Conservation (phyloP, 2,329 filamentous ascomycete genomes). For the Thielaviopsis ethacetica region DNA sequence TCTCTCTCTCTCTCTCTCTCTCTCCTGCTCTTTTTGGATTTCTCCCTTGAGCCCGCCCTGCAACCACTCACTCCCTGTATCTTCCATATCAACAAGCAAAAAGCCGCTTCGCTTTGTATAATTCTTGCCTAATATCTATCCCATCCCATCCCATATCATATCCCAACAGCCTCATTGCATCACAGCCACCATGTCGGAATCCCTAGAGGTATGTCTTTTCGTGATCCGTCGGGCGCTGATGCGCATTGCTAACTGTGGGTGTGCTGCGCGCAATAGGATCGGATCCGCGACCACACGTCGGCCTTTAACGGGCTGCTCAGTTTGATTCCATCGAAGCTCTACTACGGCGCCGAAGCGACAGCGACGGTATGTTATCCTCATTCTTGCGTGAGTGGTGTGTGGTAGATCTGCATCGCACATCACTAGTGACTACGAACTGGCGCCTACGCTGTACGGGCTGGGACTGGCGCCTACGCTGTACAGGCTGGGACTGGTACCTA, state of each 20-base stretch:
- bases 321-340: conserved; percentile 76
- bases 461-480: too few relatives aligned
- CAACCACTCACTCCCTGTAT: neutral
- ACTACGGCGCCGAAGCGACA: conserved; percentile 79
- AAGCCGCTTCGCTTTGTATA: neutral
- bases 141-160: neutral
- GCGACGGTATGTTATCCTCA: conserved; percentile 27
- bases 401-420: neutral
- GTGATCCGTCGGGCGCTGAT: neutral
- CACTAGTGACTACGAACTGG: too few relatives aligned
- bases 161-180: neutral
- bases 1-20: neutral
- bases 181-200: conserved; percentile 15
- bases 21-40: neutral
- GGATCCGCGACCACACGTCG: conserved; percentile 43
- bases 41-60: neutral
- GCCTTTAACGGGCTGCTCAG: conserved; percentile 78
- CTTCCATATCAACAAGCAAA: too few relatives aligned
- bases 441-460: too few relatives aligned
- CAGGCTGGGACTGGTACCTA: too few relatives aligned
- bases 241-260: conserved; percentile 5
- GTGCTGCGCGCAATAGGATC: conserved; percentile 28
- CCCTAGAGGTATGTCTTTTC: conserved; percentile 16
- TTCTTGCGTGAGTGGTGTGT: conserved; percentile 5
- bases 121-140: neutral